Base-by-base conservation (phyloP, 2,329 filamentous ascomycete genomes). In the Neofusicoccum kwambonambiense region DNA sequence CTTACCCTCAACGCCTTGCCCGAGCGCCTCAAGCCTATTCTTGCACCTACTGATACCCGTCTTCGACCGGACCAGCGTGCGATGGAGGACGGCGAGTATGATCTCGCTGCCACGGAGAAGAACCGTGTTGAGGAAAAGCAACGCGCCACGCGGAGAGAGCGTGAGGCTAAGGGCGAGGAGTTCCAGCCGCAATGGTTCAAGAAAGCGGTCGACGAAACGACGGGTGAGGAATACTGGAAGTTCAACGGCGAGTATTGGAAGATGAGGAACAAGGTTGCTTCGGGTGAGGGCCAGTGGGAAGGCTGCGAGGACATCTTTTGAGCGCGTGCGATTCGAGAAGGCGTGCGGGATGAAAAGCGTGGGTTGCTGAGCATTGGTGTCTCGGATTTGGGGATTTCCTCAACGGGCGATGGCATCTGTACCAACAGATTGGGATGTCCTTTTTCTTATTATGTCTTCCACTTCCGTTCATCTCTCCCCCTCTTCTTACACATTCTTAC, bases 11-110 rank as follows among this genome's bases (percentile, higher is more conserved):
- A 99, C 78, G 92, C 93, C 69, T 84, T 97, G 57, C 90, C 94
- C 62, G 91, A 96, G n/a, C 82, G 86, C n/a, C 83, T 99, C 17
- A 82, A 80, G 60, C 86, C 89, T 4, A 87, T 90, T 79, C 81
- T 99, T 15, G 91, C 95, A 42, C 95, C 95, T 0, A 99, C 95
- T 0, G 95, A 99, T 76, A 96, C 94, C 1, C 86, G 95, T n/a
- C 82, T 97, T 37, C 86, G 95, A 35, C 94, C 95, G 0, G 95
- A 99, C 77, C 95, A 99, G 80, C 86, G 95, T 11, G 95, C 95
- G 1, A 99, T 99, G 95, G 95, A 99, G 76, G 93, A 98, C 67
- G 95, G 94, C n/a, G 87, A 93, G 78, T 99, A 99, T 74, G 94
- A 98, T 73, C 84, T 95, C 66, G 95, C 95, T 1, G 95, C 94